Base-by-base conservation (phyloP, 306 rosid genomes). In the Quillaja saponaria region DNA sequence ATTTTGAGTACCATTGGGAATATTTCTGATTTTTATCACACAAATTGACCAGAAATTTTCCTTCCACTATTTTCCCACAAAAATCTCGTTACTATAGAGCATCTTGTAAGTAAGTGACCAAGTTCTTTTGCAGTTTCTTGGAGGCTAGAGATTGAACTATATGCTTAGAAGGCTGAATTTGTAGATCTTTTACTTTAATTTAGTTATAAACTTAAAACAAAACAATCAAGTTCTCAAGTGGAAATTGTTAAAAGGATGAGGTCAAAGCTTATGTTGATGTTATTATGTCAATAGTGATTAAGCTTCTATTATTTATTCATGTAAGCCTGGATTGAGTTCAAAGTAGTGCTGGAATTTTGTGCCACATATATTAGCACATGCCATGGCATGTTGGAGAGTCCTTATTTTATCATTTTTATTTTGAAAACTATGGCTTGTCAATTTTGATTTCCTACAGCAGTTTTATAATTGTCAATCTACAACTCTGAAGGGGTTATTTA, bases 331-430 rank as follows among this genome's bases (percentile, higher is more conserved):
- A 54, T n/a, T 61, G 63, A 62, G 67, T 34, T 49, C 45, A 55
- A 63, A 20, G 56, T 39, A 56, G 18, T 40, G 51, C 49, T 63
- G 46, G 49, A 41, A 58, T 64, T 69, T 63, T 69, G 48, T 68
- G 50, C 25, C n/a, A n/a, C n/a, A n/a, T n/a, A n/a, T n/a, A n/a
- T 25, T 25, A 25, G 31, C 31, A 25, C 4, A 4, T 25, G 31
- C 2, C 48, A 34, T 62, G 41, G 54, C 47, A 19, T 55, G 54
- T 58, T 19, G 34, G 61, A 18, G 20, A 12, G 63, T 63, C 53
- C 14, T 42, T n/a, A 59, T 44, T 58, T 58, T 7, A 37, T 59
- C 31, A 12, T 61, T 54, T 49, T 25, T 25, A 25, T 1, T 2
- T 25, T 25, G 31, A 25, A 25, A 25, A 1, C 31, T 25, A 25